Evolutionary conservation across 805 yeast genomes (phyloP).

Genomic region (Debaryomyces hansenii): DNA sequence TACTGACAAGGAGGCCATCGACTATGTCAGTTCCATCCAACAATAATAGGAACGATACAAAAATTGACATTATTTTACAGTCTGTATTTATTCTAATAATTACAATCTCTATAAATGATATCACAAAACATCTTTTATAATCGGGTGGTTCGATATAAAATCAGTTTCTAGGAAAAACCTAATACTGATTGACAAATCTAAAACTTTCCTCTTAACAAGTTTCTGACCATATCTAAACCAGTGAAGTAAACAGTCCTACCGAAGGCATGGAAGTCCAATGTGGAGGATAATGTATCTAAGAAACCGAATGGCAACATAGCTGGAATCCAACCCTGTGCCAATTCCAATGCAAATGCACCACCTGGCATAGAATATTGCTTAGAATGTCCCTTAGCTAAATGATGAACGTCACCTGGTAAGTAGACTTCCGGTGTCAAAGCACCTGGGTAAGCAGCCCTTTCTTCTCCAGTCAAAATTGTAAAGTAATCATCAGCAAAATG

Average conservation of each 20-base stretch:
- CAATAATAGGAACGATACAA: too few species aligned
- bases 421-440: slow-evolving; percentile 69
- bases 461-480: slow-evolving; percentile 81
- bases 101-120: too few species aligned
- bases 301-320: slow-evolving; percentile 97
- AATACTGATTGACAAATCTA: slow-evolving; percentile 21
- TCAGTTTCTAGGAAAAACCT: too few species aligned
- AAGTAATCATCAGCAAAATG: slow-evolving; percentile 98
- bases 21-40: too few species aligned
- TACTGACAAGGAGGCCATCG: too few species aligned
- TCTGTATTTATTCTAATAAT: too few species aligned
- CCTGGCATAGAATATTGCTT: slow-evolving; percentile 87
- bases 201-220: slow-evolving; percentile 70
- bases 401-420: slow-evolving; percentile 85
- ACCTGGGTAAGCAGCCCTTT: slow-evolving; percentile 68
- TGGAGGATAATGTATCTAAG: slow-evolving; percentile 73
- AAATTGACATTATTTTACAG: too few species aligned
- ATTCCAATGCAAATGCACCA: slow-evolving; percentile 84
- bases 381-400: slow-evolving; percentile 65
- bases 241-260: slow-evolving; percentile 70
- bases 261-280: slow-evolving; percentile 74
- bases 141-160: too few species aligned
- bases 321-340: slow-evolving; percentile 99
- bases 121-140: too few species aligned
- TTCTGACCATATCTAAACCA: slow-evolving; percentile 72